Conservation (phyloP, 805 yeast species). For the Brettanomyces anomalus region DNA sequence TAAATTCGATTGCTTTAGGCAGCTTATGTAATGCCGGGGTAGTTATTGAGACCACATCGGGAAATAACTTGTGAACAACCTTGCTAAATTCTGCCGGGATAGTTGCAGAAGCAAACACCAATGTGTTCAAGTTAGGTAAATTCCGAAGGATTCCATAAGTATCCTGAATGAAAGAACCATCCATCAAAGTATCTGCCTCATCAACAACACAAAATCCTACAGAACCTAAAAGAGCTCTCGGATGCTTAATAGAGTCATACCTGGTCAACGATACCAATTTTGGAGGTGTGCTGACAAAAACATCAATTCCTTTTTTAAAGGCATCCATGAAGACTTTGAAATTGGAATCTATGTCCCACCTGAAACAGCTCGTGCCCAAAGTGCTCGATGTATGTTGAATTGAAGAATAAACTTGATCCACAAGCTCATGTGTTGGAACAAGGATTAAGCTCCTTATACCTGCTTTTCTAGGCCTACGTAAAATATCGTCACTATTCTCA, state of each 20-base stretch:
- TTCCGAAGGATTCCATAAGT: slow-evolving; percentile 47
- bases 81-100: slow-evolving; percentile 71
- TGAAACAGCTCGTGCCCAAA: slow-evolving; percentile 37
- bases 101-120: slow-evolving; percentile 84
- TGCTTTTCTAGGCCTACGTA: slow-evolving; percentile 22
- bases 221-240: slow-evolving; percentile 30
- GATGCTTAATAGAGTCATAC: slow-evolving; percentile 23
- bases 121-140: slow-evolving; percentile 44
- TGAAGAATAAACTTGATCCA: slow-evolving; percentile 61
- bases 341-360: slow-evolving; percentile 56
- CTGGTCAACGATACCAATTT: slow-evolving; percentile 36
- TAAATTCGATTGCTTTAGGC: slow-evolving; percentile 67
- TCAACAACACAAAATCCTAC: slow-evolving; percentile 67
- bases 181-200: slow-evolving; percentile 91
- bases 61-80: slow-evolving; percentile 51
- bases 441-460: slow-evolving; percentile 65
- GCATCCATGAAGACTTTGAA: slow-evolving; percentile 42
- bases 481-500: slow-evolving; percentile 3
- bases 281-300: slow-evolving; percentile 80
- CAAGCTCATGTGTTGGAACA: slow-evolving; percentile 85
- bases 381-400: slow-evolving; percentile 24
- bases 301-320: slow-evolving; percentile 53
- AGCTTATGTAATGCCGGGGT: slow-evolving; percentile 80
- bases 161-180: slow-evolving; percentile 62
- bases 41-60: slow-evolving; percentile 54